These are phyloP conservation scores for Chlamydomonas sp. DNA, from an alignment of 139 green algal genomes.

Conservation along the genomic window DNA sequence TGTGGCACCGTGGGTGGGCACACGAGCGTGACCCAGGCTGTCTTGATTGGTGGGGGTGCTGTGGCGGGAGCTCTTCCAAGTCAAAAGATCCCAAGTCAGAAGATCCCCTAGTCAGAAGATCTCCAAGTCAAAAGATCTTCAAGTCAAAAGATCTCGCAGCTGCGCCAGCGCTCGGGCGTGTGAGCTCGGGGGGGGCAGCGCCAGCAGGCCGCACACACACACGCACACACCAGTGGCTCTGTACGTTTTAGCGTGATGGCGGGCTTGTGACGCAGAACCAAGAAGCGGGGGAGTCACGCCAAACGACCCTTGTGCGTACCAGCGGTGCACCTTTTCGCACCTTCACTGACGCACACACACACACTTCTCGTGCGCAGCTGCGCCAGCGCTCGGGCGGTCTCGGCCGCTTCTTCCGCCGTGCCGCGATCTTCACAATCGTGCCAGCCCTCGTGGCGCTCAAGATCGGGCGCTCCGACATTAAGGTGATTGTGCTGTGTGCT, in stretches of 20 bases:
- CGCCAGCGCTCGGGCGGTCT: neutral
- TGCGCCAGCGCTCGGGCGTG: neutral
- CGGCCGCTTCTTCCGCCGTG: neutral
- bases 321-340: no score
- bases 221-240: neutral
- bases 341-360: no score
- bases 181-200: neutral
- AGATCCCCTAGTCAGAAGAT: neutral
- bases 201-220: no score
- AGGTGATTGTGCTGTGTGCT: no score
- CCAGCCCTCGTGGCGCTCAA: slow-evolving; percentile 1
- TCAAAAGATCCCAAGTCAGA: neutral
- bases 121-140: neutral
- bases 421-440: slow-evolving; percentile 15
- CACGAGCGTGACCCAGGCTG: neutral
- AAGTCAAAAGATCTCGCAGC: neutral
- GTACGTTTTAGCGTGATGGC: neutral
- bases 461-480: no score
- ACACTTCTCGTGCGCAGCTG: no score
- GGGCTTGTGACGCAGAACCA: neutral
- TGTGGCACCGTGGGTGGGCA: neutral
- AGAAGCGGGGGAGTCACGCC: neutral
- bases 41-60: neutral
- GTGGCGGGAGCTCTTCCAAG: neutral
- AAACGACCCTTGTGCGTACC: no score